phyloP scores from a whole-genome alignment of 805 yeast genomes.

The Ogataea allantospora region DNA sequence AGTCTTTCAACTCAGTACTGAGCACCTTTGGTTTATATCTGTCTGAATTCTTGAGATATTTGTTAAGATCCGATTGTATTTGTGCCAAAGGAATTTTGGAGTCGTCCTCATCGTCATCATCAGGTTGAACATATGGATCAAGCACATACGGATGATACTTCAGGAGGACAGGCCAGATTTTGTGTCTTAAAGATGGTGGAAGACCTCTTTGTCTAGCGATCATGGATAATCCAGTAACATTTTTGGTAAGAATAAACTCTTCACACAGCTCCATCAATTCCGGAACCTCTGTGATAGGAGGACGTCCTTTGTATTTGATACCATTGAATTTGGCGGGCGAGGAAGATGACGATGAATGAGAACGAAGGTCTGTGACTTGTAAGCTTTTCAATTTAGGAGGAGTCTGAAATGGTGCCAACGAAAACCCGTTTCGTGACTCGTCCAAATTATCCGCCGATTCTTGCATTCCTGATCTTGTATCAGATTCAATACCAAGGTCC shows the following conservation, averaged over 20 bases:
- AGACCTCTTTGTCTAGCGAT: slow-evolving; percentile 81
- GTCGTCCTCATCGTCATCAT: slow-evolving; percentile 35
- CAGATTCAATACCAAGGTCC: slow-evolving; percentile 2
- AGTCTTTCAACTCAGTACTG: slow-evolving; percentile 31
- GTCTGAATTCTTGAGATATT: slow-evolving; percentile 51
- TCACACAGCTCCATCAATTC: slow-evolving; percentile 55
- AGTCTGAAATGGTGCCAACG: background rate
- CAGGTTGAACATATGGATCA: slow-evolving; percentile 71
- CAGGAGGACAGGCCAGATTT: slow-evolving; percentile 81
- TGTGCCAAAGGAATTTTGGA: slow-evolving; percentile 31
- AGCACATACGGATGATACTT: slow-evolving; percentile 83
- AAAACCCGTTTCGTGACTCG: background rate
- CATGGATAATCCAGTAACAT: slow-evolving; percentile 73
- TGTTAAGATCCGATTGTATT: slow-evolving; percentile 57
- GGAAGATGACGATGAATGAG: slow-evolving; percentile 15
- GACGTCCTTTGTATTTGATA: slow-evolving; percentile 34
- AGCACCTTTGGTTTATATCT: slow-evolving; percentile 35
- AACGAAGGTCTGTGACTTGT: slow-evolving; percentile 2
- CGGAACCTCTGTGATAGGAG: slow-evolving; percentile 45
- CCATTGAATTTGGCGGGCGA: slow-evolving; percentile 22
- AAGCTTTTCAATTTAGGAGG: background rate
- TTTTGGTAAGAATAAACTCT: slow-evolving; percentile 52
- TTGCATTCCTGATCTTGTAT: slow-evolving; percentile 1
- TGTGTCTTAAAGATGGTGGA: slow-evolving; percentile 75
- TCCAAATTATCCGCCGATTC: background rate